These are phyloP conservation scores for Rhizoctonia solani DNA, from an alignment of 1,284 basidiomycete species.

Conservation along the genomic window DNA sequence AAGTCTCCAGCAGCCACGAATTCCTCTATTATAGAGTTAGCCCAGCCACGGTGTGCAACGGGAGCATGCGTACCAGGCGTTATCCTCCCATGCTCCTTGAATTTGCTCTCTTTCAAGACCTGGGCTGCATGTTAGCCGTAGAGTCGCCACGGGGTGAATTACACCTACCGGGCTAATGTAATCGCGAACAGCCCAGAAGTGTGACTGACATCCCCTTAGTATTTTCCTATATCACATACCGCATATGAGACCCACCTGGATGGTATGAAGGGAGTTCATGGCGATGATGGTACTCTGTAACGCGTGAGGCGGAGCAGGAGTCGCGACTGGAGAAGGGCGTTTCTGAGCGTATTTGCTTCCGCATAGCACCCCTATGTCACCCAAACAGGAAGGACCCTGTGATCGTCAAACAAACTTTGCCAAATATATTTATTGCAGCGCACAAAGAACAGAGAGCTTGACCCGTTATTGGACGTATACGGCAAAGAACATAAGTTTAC, in stretches of 20 bases:
- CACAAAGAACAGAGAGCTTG: background rate
- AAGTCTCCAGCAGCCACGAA: conserved; percentile 96
- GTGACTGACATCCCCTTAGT: conserved; percentile 56
- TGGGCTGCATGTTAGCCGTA: conserved; percentile 45
- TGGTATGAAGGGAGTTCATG: conserved; percentile 47
- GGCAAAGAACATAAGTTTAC: background rate
- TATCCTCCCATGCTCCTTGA: conserved; percentile 97
- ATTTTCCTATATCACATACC: background rate
- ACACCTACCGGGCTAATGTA: conserved; percentile 85
- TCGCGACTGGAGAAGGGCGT: conserved; percentile 36
- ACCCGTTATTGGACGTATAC: background rate
- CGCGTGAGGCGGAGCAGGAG: conserved; percentile 32
- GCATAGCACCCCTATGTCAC: conserved; percentile 29
- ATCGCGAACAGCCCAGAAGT: conserved; percentile 95
- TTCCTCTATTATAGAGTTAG: conserved; percentile 66
- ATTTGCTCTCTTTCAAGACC: conserved; percentile 97
- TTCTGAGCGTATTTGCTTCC: conserved; percentile 34
- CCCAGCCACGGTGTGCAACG: conserved; percentile 11
- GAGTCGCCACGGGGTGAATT: background rate
- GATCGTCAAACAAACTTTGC: background rate
- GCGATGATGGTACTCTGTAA: conserved; percentile 12
- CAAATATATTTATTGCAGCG: background rate
- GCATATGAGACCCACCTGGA: conserved; percentile 45
- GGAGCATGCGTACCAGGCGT: conserved; percentile 74
- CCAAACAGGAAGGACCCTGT: conserved; percentile 27